Evolutionary conservation across 331 rosid species (phyloP), one percentile per base, ranked within the genome.

Genomic region (Ulmus americana): DNA sequence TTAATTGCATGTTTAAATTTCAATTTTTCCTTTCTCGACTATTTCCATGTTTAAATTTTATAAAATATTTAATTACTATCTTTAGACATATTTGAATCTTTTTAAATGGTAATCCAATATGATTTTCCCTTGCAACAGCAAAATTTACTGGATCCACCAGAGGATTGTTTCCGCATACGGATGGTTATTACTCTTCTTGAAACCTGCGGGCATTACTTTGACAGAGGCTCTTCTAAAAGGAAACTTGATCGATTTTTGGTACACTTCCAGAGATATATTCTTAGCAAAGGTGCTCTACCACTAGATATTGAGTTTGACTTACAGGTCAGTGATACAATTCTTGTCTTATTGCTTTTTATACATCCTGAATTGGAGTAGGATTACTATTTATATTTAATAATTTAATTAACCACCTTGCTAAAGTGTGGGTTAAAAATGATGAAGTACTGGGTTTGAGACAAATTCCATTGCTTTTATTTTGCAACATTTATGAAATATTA

Each of bases 181-280:
- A 83, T 94, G 99, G 71, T 90, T 52, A 81, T 84, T 64, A 94
- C 95, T 16, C 95, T 94, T 63, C 97, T 94, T 62, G 97, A 87
- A 76, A 94, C 97, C 62, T 94, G 99, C 65, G 99, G 99, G 59
- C 97, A 90, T 81, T 94, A 94, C 88, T 94, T 94, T 71, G 99
- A 84, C 56, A 86, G 89, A 63, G 99, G 99, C 63, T 94, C 99
- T 79, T 94, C 99, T 8, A 94, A 94, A 90, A 87, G 88, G 82
- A 94, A 89, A 73, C 99, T 94, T 39, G 95, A 90, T 73, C 88
- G 97, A 22, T 94, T 80, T 79, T 76, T 94, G 16, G 69, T 87
- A 58, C 84, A 85, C 80, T 94, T 83, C 63, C 99, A 94, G 83
- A 80, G 94, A 76, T 90, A 94, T 79, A 80, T 94, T 70, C 86